phyloP scores from a whole-genome alignment of 352 stramenopile genomes.

The Phytopythium oedochilum region DNA sequence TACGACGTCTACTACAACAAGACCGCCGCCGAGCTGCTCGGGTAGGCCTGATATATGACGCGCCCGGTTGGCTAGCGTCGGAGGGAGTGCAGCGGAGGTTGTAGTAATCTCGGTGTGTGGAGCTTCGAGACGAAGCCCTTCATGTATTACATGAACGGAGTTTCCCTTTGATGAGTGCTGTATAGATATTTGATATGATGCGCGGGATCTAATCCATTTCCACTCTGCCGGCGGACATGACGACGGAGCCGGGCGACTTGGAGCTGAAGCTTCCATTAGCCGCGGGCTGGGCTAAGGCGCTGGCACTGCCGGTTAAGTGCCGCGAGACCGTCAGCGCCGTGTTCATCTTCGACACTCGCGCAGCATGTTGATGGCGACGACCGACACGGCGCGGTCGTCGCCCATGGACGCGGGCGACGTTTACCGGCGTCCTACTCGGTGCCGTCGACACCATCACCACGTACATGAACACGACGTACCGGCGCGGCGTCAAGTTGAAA shows the following conservation, averaged over 20 bases:
- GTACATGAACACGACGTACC: conserved; percentile 88
- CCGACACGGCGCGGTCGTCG: conserved; percentile 31
- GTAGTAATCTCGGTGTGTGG: too few species aligned
- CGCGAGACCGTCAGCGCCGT: conserved; percentile 48
- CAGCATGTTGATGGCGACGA: conserved; percentile 45
- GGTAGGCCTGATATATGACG: too few species aligned
- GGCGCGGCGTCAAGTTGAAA: conserved; percentile 66
- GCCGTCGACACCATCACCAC: conserved; percentile 85
- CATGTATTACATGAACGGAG: too few species aligned
- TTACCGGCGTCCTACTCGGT: conserved; percentile 74
- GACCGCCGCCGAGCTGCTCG: too few species aligned
- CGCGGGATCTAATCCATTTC: too few species aligned
- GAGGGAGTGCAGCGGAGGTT: too few species aligned
- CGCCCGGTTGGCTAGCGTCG: too few species aligned
- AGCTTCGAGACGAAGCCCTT: too few species aligned
- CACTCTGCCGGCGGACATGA: conserved; percentile 13
- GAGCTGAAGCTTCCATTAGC: too few species aligned
- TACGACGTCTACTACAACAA: too few species aligned
- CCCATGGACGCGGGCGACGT: conserved; percentile 23
- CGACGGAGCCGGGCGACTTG: conserved; percentile 14
- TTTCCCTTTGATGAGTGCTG: too few species aligned
- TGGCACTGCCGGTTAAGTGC: neutral
- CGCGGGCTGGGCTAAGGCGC: neutral
- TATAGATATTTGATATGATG: too few species aligned
- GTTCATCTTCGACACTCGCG: conserved; percentile 46